phyloP scores from a whole-genome alignment of 1,284 basidiomycete genomes.

The Ganoderma meredithae region DNA sequence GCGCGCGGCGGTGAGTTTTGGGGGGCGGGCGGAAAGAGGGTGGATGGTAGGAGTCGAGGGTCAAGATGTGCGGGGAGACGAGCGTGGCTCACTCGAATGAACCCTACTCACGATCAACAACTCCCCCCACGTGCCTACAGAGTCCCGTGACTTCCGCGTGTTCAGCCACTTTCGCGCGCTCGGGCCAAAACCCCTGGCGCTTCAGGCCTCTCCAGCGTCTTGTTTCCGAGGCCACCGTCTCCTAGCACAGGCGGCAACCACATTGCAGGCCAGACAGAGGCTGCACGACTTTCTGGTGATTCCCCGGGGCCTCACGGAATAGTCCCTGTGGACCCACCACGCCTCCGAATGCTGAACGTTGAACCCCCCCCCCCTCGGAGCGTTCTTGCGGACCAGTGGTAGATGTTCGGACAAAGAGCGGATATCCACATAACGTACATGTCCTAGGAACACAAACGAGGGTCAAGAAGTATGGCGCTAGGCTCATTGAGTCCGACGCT shows the following conservation, averaged over 20 bases:
- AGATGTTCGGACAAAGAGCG: constrained; percentile 4
- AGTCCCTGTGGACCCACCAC: not conserved
- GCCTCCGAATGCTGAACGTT: not conserved
- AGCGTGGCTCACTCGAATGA: constrained; percentile 33
- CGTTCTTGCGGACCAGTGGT: not conserved
- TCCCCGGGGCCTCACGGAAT: not conserved
- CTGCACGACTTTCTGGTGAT: not conserved
- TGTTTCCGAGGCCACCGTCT: not conserved
- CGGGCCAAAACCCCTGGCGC: constrained; percentile 25
- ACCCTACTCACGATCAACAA: constrained; percentile 45
- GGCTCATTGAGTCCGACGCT: constrained; percentile 20
- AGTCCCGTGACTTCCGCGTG: constrained; percentile 37
- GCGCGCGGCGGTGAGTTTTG: constrained; percentile 21
- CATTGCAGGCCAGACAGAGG: not conserved
- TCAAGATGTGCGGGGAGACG: constrained; percentile 32
- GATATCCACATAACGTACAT: constrained; percentile 3
- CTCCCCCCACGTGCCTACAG: constrained; percentile 36
- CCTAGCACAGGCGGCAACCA: not conserved
- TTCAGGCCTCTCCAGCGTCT: constrained; percentile 3
- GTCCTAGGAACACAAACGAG: constrained; percentile 1
- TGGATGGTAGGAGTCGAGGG: constrained; percentile 33
- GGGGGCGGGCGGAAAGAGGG: constrained; percentile 26
- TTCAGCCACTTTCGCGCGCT: constrained; percentile 35
- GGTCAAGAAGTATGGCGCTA: not conserved
- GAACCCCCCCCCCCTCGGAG: not conserved